Percentiles rank a stretch among this genome's conserved stretches.
Conservation (phyloP, 208 protist genomes). For the Crithidia expoeki region DNA sequence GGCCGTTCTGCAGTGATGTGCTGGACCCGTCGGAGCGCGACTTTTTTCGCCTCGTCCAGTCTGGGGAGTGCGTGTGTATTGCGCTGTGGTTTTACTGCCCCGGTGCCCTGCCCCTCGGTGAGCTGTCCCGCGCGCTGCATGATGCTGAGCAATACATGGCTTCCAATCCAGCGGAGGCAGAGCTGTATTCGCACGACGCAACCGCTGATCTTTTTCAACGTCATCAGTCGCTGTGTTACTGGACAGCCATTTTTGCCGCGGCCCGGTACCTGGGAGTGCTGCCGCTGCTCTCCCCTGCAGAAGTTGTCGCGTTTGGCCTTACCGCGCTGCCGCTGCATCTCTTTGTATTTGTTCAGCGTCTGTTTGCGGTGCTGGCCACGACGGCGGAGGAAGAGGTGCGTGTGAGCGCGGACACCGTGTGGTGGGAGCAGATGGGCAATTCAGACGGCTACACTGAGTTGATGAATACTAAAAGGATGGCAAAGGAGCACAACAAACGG, state of each 20-base stretch:
- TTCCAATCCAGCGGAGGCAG: neutral
- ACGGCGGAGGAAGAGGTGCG: constrained; percentile 64
- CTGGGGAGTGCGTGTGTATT: constrained; percentile 48
- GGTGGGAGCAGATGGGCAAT: constrained; percentile 30
- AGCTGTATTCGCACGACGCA: neutral
- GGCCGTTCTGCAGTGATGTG: constrained; percentile 27
- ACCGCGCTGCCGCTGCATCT: constrained; percentile 72
- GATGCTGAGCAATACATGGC: neutral
- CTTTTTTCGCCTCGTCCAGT: constrained; percentile 38
- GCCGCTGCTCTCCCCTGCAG: constrained; percentile 49
- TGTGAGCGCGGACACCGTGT: constrained; percentile 34
- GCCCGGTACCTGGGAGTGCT: constrained; percentile 46
- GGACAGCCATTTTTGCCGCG: constrained; percentile 28
- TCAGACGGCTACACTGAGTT: constrained; percentile 10
- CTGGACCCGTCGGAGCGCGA: constrained; percentile 28
- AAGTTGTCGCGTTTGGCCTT: constrained; percentile 48
- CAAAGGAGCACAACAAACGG: neutral
- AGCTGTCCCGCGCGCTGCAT: constrained; percentile 14
- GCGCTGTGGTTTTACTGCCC: constrained; percentile 67
- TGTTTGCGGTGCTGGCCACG: constrained; percentile 74
- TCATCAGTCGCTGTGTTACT: constrained; percentile 31
- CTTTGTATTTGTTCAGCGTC: constrained; percentile 64
- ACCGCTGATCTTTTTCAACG: constrained; percentile 1
- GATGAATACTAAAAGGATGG: neutral
- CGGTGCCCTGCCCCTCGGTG: constrained; percentile 36